Percentiles rank a stretch among this genome's conserved stretches.
These are phyloP conservation scores for Fusarium metavorans DNA, from an alignment of 2,329 filamentous ascomycete genomes.

Conservation along the genomic window DNA sequence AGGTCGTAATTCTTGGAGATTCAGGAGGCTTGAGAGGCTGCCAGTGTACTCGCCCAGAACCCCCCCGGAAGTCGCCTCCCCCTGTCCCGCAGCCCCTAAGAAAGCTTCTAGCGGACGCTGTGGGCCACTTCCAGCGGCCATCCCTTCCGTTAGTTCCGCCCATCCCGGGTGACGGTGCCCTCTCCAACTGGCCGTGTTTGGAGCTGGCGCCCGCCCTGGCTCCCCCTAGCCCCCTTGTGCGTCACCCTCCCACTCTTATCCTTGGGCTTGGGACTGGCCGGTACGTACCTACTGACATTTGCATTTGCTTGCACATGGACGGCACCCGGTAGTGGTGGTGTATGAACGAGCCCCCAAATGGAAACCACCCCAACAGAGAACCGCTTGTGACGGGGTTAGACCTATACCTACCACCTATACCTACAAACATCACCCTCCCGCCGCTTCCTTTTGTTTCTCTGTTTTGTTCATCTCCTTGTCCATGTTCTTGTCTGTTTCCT, in stretches of 20 bases:
- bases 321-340: constrained; percentile 30
- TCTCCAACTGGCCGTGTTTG: constrained; percentile 42
- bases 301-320: constrained; percentile 17
- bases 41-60: neutral
- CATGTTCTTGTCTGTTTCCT: constrained; percentile 2
- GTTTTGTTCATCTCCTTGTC: constrained; percentile 19
- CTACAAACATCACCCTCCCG: constrained; percentile 27
- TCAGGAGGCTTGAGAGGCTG: constrained; percentile 17
- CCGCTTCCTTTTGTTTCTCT: constrained; percentile 12
- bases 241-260: constrained; percentile 31
- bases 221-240: constrained; percentile 31
- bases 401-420: constrained; percentile 20
- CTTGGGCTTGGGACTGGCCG: constrained; percentile 25
- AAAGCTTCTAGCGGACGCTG: constrained; percentile 36
- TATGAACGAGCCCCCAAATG: constrained; percentile 11
- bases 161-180: constrained; percentile 40
- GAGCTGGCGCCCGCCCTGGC: constrained; percentile 30
- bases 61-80: constrained; percentile 23
- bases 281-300: neutral
- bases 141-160: constrained; percentile 32
- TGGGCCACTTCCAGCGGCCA: constrained; percentile 12
- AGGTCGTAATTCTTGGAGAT: neutral
- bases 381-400: constrained; percentile 17
- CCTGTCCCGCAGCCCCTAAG: constrained; percentile 34
- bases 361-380: constrained; percentile 21